Evolutionary conservation across 2,329 filamentous ascomycete species (phyloP), one percentile per base, ranked within the genome.

Genomic region (Clonostachys sp.): DNA sequence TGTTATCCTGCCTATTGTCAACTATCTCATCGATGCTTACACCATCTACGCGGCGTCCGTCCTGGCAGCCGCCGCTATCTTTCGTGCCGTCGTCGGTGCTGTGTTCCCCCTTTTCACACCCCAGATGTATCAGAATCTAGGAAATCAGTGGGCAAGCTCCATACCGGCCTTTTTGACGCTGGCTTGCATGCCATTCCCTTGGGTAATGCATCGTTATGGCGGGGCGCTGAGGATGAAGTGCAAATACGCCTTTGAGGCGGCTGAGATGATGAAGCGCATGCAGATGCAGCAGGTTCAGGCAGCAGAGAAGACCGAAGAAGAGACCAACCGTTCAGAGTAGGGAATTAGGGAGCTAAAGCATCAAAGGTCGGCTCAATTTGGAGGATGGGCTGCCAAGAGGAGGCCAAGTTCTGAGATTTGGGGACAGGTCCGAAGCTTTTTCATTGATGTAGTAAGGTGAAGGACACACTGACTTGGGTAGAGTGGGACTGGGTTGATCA

Each of bases 81-180:
- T 83, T 4, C 62, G 80, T 8, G 64, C 57, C 9, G 56, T 80
- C 0, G 52, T 44, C 17, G 55, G 50, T n/a, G 55, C 54, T 1
- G 39, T 54, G 2, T 36, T 57, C 8, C 53, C 54, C 4, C 48
- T 57, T 1, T 88, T 88, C 62, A 85, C 83, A 1, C 71, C 69
- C 0, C 45, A 63, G 12, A 76, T 78, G 71, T 78, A 76, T 59
- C 36, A 64, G 2, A 65, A 68, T 42, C 68, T 84, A 3, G 84
- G 86, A 35, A 81, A 86, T 42, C 84, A 89, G 65, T 90, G 86
- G 87, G 87, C 84, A 0, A 79, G 75, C 8, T 78, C 77, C 0
- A 68, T 90, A 13, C 86, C 84, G 1, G 87, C 80, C 0, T 89
- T 90, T 66, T 70, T 90, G 2, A 77, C 84, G 0, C 61, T 89